Evolutionary conservation across 306 rosid species (phyloP).

Genomic region (Malus fusca): DNA sequence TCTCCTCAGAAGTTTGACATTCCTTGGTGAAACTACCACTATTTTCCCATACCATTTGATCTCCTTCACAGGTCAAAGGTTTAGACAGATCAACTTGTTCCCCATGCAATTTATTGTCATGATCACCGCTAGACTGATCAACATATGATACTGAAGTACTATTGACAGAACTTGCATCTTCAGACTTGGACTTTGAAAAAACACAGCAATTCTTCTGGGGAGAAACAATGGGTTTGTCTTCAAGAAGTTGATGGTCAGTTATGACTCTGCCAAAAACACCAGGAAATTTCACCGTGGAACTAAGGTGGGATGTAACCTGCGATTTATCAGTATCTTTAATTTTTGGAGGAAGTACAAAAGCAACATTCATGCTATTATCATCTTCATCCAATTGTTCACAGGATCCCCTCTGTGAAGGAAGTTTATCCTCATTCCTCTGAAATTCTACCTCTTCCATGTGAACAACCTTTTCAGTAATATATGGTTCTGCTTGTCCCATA

Average conservation of each 20-base stretch:
- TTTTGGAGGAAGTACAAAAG: background rate
- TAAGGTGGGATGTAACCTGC: background rate
- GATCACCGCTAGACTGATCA: slow-evolving; percentile 17
- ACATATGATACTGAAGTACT: background rate
- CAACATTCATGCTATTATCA: slow-evolving; percentile 12
- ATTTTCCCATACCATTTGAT: slow-evolving; percentile 16
- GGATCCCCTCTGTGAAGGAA: slow-evolving; percentile 10
- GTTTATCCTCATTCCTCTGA: slow-evolving; percentile 16
- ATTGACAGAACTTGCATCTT: slow-evolving; percentile 2
- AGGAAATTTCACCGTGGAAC: background rate
- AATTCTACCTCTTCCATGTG: slow-evolving; percentile 22
- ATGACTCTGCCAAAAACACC: slow-evolving; percentile 3
- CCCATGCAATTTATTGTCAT: slow-evolving; percentile 11
- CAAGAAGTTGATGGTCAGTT: slow-evolving; percentile 14
- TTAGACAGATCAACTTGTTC: slow-evolving; percentile 28
- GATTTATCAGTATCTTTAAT: slow-evolving; percentile 10
- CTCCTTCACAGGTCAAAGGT: slow-evolving; percentile 14
- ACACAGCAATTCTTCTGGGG: slow-evolving; percentile 20
- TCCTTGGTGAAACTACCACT: slow-evolving; percentile 12
- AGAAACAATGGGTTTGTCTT: slow-evolving; percentile 11
- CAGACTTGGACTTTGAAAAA: slow-evolving; percentile 17
- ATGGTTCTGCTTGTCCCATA: slow-evolving; percentile 21
- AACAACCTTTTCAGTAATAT: slow-evolving; percentile 14
- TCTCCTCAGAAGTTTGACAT: slow-evolving; percentile 23
- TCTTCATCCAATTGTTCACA: slow-evolving; percentile 25